Evolutionary conservation across 2,329 filamentous ascomycete genomes (phyloP).

Genomic region (Paecilomyces niveus): DNA sequence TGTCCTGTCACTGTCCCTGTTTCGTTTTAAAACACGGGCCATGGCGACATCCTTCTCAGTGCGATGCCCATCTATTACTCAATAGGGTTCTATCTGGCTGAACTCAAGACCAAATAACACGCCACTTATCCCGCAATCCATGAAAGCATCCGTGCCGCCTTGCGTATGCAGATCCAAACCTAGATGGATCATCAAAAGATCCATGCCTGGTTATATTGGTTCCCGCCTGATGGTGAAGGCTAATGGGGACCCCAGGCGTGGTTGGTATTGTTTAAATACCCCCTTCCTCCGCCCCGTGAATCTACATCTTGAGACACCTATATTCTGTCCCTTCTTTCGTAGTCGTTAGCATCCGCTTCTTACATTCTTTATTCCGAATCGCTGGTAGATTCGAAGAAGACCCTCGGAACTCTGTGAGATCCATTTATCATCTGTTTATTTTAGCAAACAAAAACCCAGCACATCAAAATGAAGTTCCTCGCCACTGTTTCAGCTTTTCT

Average conservation of each 20-base stretch:
- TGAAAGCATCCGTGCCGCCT: background rate
- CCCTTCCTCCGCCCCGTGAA: background rate
- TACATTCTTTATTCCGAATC: background rate
- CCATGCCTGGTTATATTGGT: background rate
- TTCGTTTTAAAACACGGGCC: background rate
- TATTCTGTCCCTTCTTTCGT: background rate
- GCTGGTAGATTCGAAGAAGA: background rate
- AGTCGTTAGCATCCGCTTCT: background rate
- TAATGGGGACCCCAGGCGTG: background rate
- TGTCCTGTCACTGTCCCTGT: background rate
- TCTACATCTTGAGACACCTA: background rate
- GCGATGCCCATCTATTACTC: background rate
- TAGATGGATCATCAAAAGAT: background rate
- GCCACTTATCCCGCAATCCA: background rate
- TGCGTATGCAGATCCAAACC: background rate
- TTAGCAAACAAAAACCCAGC: background rate
- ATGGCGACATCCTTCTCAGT: background rate
- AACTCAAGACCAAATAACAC: background rate
- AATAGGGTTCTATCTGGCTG: background rate
- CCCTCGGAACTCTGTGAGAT: background rate
- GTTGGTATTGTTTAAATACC: background rate
- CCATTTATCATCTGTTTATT: background rate
- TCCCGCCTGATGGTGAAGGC: background rate
- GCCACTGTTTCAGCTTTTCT: background rate
- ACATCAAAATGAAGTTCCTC: background rate